phyloP scores from a whole-genome alignment of 192 early-diverging fungal genomes.

The Podila epigama region DNA sequence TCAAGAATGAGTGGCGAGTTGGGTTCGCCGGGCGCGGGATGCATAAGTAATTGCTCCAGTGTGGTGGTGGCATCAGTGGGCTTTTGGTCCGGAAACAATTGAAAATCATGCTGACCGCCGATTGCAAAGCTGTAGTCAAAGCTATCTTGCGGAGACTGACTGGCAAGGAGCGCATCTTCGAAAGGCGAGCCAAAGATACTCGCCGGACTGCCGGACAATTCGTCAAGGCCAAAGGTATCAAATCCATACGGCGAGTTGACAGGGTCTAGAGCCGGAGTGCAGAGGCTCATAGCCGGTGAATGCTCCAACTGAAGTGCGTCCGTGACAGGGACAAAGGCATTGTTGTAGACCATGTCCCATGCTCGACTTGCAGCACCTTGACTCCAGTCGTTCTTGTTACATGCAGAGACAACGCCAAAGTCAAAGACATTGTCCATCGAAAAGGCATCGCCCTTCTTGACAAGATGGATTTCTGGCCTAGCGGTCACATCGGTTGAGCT shows the following conservation, averaged over 20 bases:
- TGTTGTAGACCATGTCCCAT: not conserved
- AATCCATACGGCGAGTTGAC: constrained; percentile 24
- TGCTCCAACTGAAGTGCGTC: constrained; percentile 27
- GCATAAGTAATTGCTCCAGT: constrained; percentile 7
- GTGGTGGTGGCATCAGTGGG: constrained; percentile 13
- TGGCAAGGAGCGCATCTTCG: constrained; percentile 6
- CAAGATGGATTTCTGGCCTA: no score
- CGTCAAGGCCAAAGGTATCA: constrained; percentile 22
- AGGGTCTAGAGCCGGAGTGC: constrained; percentile 14
- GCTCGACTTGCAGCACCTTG: not conserved
- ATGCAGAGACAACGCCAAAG: no score
- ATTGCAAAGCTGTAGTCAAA: constrained; percentile 24
- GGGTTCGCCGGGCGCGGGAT: constrained; percentile 4
- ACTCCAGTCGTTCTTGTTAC: constrained; percentile 1
- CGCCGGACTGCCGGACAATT: constrained; percentile 21
- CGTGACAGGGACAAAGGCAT: not conserved
- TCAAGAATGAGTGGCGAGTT: not conserved
- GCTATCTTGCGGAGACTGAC: not conserved
- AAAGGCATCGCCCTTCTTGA: no score
- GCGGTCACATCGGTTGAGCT: no score
- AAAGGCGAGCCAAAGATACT: constrained; percentile 10
- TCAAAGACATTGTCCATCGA: no score
- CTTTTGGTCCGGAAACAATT: constrained; percentile 25
- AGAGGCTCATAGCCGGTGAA: constrained; percentile 30
- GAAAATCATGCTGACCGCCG: constrained; percentile 15